Base-by-base conservation (phyloP, 2,329 filamentous ascomycete species). In the Cladophialophora immunda region DNA sequence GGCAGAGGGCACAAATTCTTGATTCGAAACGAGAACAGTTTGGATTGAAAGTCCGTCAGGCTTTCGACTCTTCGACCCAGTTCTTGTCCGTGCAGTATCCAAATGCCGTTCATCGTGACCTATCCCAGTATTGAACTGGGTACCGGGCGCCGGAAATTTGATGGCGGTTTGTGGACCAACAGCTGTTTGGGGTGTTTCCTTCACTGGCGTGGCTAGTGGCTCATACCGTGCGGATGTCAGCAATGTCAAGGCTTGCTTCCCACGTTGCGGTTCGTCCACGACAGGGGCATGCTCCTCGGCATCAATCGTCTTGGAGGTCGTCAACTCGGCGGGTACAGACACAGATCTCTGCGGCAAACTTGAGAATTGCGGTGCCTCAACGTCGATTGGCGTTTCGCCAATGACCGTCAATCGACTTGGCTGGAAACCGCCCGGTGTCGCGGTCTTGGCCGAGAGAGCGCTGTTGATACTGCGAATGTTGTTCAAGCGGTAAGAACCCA, bases 1-100 rank as follows among this genome's bases (percentile, higher is more conserved):
- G 34, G 78, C 58, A 78, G 76, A 15, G 82, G 78, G 64, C 77
- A 79, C 29, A 36, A 73, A 72, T 52, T 79, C 80, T 52, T 87
- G 85, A n/a, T 81, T 81, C 7, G 79, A 78, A 34, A 87, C 78
- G 2, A 86, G 81, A 50, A 82, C 78, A 75, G 84, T 82, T 47
- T 89, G 85, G 29, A 93, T 84, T 58, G 90, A 87, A 27, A 97
- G 82, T 19, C 91, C 91, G 61, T 89, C 86, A 1, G 92, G 92
- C 69, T 94, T 97, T 25, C 92, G 88, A 72, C 91, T 91, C 17
- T 91, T 87, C 7, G 93, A 93, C 13, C 90, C 78, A 57, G 77
- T 78, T 22, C 84, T 86, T 50, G 82, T 82, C 22, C 86, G 88
- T 57, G 89, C 78, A 9, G 83, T 82, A 1, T 86, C 85, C 66